phyloP scores from a whole-genome alignment of 345 rosid genomes.

The Barbarea vulgaris region DNA sequence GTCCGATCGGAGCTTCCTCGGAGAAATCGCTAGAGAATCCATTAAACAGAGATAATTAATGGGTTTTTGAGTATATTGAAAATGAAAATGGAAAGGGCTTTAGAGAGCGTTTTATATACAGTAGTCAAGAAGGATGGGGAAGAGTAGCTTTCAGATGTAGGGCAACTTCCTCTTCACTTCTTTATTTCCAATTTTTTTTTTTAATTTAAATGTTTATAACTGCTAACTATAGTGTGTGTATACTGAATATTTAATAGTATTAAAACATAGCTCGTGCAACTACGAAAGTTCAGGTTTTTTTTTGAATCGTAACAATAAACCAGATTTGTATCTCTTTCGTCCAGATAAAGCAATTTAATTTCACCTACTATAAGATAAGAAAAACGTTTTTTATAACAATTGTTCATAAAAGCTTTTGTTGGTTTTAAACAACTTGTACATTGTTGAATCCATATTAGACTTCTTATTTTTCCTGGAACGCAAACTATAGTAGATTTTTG shows the following conservation, averaged over 20 bases:
- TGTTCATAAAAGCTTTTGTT: not conserved
- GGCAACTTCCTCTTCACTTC: conserved; percentile 41
- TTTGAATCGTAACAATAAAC: conserved; percentile 10
- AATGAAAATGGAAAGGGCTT: conserved; percentile 15
- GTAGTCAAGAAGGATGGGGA: conserved; percentile 8
- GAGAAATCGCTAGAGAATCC: conserved; percentile 61
- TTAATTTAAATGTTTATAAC: not conserved
- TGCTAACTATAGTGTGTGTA: conserved; percentile 32
- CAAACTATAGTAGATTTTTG: not conserved
- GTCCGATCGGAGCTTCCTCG: conserved; percentile 83
- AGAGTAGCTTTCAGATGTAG: conserved; percentile 29
- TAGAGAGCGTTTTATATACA: conserved; percentile 31
- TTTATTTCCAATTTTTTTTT: not conserved
- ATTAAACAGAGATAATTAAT: not conserved
- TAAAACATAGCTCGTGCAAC: conserved; percentile 46
- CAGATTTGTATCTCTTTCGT: conserved; percentile 37
- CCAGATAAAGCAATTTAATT: conserved; percentile 27
- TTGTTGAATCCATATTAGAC: not conserved
- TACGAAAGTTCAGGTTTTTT: conserved; percentile 39
- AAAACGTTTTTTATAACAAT: not conserved
- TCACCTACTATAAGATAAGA: not conserved
- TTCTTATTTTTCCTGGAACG: not conserved
- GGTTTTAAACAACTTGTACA: not conserved
- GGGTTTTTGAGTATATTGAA: not conserved
- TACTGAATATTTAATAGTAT: conserved; percentile 30